Base-by-base conservation (phyloP, 2,329 filamentous ascomycete genomes). In the Calonectria pauciramosa region DNA sequence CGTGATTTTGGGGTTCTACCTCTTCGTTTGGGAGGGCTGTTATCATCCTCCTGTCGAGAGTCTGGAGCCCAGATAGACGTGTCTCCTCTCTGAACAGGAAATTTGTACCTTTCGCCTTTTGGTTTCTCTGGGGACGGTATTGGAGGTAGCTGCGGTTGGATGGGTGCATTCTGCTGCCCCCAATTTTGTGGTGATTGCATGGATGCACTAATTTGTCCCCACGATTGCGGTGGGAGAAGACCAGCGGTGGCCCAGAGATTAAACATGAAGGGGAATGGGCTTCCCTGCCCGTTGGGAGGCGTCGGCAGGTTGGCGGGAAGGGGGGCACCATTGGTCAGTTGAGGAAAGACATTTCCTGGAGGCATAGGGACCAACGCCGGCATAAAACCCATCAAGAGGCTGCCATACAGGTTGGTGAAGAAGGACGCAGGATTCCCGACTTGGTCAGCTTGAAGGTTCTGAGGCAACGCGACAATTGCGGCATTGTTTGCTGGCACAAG, bases 41-140 rank as follows among this genome's bases (percentile, higher is more conserved):
- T 54, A 11, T 74, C 69, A 10, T 74, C 70, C n/a, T 66, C 41
- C 18, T 44, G 60, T 41, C 59, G 63, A 28, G 66, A 74, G n/a
- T 75, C 75, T 1, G 81, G 77, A 16, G 82, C 81, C 84, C 85
- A 85, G 41, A 85, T 84, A 4, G 85, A 86, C n/a, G 69, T 80
- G 32, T 80, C 49, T 1, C 81, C 79, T 34, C 77, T 80, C 74
- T 84, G 77, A 26, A 79, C 76, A 28, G 84, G 80, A 75, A 82
- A 80, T n/a, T 84, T 71, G 75, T 84, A 83, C 80, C 83, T 79
- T 76, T 84, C 79, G 7, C 71, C 76, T 2, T 38, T 74, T 3
- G 73, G 74, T 54, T 68, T 69, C 34, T 75, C 75, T 30, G 72
- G 67, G 1, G 73, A 64, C 5, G 72, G 66, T 54, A 74, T 71